Conservation (phyloP, 2,329 filamentous ascomycete species). For the Orbilia oligospora region DNA sequence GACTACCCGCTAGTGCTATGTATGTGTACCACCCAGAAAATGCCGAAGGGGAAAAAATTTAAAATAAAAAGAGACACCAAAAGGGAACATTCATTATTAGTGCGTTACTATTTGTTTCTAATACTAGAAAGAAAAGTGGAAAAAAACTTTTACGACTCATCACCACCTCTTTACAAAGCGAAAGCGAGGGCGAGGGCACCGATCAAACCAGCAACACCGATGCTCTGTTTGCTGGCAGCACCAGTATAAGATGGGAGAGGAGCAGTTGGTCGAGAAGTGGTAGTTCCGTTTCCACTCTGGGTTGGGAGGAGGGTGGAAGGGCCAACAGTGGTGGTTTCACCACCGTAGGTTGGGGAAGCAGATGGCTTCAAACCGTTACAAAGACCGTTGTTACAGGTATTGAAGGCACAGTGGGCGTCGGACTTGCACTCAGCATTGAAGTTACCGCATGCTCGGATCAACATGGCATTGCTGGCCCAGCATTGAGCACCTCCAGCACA, state of each 20-base stretch:
- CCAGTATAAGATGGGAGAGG: conserved; percentile 46
- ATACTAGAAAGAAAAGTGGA: neutral
- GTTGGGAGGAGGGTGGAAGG: conserved; percentile 12
- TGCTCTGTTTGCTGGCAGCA: conserved; percentile 35
- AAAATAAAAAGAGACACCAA: neutral
- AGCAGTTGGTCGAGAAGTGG: neutral
- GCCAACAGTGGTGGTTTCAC: conserved; percentile 15
- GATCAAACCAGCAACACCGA: conserved; percentile 39
- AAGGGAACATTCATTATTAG: conserved; percentile 16
- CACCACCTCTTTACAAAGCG: conserved; percentile 38
- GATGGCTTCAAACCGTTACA: conserved; percentile 42
- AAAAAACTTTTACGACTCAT: conserved; percentile 5
- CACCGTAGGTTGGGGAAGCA: conserved; percentile 10
- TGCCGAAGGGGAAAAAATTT: neutral
- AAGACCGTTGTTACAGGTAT: conserved; percentile 43
- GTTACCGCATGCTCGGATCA: conserved; percentile 39
- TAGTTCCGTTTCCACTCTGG: conserved; percentile 21
- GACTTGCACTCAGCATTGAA: conserved; percentile 40
- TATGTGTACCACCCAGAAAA: conserved; percentile 8
- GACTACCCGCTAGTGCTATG: conserved; percentile 12
- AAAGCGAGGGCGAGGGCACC: conserved; percentile 41
- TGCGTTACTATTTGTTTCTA: conserved; percentile 3
- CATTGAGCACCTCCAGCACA: conserved; percentile 41
- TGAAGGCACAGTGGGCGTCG: conserved; percentile 34
- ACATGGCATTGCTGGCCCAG: conserved; percentile 35